These are phyloP conservation scores for Erysimum cheiranthoides DNA, from an alignment of 345 rosid species.

Conservation along the genomic window DNA sequence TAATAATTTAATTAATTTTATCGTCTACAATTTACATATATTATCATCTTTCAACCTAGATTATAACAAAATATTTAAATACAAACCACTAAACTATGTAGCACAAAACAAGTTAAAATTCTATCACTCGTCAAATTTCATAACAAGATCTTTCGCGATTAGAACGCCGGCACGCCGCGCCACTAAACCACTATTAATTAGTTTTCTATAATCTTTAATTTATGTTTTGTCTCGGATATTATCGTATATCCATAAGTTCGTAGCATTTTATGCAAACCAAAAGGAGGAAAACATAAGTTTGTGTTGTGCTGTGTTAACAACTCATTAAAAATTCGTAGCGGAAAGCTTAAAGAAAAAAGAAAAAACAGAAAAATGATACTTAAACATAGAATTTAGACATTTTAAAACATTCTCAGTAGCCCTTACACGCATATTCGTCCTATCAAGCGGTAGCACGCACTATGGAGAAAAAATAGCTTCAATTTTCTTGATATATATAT, in stretches of 20 bases:
- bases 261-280: conserved; percentile 12
- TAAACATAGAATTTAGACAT: conserved; percentile 25
- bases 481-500: neutral
- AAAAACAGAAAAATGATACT: conserved; percentile 21
- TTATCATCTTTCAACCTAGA: neutral
- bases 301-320: neutral
- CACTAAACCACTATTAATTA: neutral
- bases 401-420: conserved; percentile 13
- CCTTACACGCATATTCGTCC: conserved; percentile 37
- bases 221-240: conserved; percentile 14
- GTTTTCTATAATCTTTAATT: neutral
- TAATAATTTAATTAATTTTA: no score
- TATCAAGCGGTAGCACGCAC: neutral
- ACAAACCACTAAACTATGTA: neutral
- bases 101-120: neutral
- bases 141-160: no score
- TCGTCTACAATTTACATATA: neutral
- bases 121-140: neutral
- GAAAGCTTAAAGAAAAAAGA: neutral
- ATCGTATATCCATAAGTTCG: conserved; percentile 31
- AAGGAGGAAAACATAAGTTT: neutral
- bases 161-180: neutral
- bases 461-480: conserved; percentile 15
- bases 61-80: neutral
- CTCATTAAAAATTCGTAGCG: neutral